phyloP scores from a whole-genome alignment of 2,329 filamentous ascomycete genomes.

The Dissoconium aciculare region DNA sequence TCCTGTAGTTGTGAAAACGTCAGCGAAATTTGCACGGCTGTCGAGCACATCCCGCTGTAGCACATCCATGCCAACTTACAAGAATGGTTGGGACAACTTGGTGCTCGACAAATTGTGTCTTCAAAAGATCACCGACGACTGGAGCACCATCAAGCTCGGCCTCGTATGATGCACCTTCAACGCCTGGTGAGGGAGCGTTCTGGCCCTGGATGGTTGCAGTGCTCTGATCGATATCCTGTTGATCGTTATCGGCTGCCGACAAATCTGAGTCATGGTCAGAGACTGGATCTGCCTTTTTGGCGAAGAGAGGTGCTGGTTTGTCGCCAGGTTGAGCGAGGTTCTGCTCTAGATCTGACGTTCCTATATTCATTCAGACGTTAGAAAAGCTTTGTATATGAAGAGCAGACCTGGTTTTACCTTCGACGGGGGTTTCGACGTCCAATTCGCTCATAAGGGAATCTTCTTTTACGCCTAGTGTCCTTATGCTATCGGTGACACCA shows the following conservation, averaged over 20 bases:
- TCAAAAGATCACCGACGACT: constrained; percentile 86
- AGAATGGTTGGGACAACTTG: constrained; percentile 89
- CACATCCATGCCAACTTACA: constrained; percentile 39
- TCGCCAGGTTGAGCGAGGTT: constrained; percentile 42
- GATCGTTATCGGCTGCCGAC: constrained; percentile 6
- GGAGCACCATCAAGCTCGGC: constrained; percentile 48
- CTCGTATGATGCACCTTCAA: constrained; percentile 33
- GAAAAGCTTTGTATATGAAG: too few relatives aligned
- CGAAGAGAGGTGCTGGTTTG: constrained; percentile 52
- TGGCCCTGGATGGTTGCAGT: constrained; percentile 21
- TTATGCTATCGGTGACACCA: constrained; percentile 40
- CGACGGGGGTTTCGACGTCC: constrained; percentile 17
- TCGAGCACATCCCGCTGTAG: background rate
- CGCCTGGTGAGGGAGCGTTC: constrained; percentile 10
- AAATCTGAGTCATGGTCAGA: constrained; percentile 5
- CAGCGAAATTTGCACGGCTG: background rate
- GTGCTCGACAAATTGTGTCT: constrained; percentile 92
- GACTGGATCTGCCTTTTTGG: constrained; percentile 24
- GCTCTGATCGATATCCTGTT: constrained; percentile 17
- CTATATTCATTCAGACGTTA: constrained; percentile 18
- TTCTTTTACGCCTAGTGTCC: constrained; percentile 44
- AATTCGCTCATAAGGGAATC: constrained; percentile 37
- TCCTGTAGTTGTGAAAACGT: constrained; percentile 39
- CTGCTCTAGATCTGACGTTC: constrained; percentile 19
- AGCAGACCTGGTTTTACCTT: too few relatives aligned